Conservation (phyloP, 2,329 filamentous ascomycete genomes). For the Xylaria sp. region DNA sequence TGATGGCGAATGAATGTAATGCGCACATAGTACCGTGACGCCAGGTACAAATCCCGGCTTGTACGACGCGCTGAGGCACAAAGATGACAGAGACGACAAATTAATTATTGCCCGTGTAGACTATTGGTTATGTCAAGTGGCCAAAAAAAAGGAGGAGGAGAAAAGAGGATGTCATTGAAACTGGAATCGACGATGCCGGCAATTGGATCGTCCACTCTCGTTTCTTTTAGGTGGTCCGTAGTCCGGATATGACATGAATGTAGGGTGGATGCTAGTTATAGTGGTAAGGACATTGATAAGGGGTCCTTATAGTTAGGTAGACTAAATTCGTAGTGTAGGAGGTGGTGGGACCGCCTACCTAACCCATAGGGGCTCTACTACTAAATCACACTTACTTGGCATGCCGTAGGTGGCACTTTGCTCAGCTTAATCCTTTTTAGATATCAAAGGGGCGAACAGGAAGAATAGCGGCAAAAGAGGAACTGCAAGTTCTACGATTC, state of each 20-base stretch:
- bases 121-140: background rate
- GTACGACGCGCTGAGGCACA: slow-evolving; percentile 7
- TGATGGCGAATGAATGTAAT: slow-evolving; percentile 61
- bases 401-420: background rate
- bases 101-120: background rate
- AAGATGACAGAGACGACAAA: background rate
- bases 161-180: background rate
- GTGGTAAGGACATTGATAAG: background rate
- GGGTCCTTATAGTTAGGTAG: background rate
- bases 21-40: slow-evolving; percentile 60
- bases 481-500: slow-evolving; percentile 16
- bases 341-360: background rate
- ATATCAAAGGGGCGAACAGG: background rate
- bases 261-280: background rate
- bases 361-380: background rate
- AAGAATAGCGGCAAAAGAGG: too few relatives aligned
- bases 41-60: slow-evolving; percentile 9
- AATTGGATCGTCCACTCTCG: background rate
- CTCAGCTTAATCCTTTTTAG: background rate
- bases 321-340: too few relatives aligned
- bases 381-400: too few relatives aligned
- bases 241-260: background rate
- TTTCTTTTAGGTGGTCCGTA: background rate
- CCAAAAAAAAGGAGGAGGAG: background rate
- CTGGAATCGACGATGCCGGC: background rate